Percentiles rank a stretch among this genome's conserved stretches.
phyloP scores from a whole-genome alignment of 73 alveolate species.

The Tetrahymena malaccensis region DNA sequence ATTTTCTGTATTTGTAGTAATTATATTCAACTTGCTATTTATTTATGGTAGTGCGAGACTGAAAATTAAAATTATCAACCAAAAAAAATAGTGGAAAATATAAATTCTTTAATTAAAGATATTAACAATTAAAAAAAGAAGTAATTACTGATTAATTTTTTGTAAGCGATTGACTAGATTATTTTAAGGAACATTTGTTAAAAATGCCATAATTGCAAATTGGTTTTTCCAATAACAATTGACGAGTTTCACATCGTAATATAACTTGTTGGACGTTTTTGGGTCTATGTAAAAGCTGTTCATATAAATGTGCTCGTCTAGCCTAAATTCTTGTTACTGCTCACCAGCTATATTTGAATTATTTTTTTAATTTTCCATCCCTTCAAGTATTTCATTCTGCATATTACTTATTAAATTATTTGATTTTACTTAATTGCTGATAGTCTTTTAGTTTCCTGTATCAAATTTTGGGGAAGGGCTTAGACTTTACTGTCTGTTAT shows the following conservation, averaged over 20 bases:
- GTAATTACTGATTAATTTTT: not conserved
- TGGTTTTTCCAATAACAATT: not conserved
- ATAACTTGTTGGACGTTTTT: not conserved
- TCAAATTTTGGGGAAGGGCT: not conserved
- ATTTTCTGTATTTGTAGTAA: too few species aligned
- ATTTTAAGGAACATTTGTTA: not conserved
- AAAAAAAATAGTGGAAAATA: not conserved
- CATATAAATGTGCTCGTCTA: not conserved
- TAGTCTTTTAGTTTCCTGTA: not conserved
- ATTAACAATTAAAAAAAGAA: not conserved
- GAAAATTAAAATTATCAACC: not conserved
- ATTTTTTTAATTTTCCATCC: not conserved
- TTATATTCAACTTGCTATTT: not conserved
- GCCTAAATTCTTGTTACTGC: not conserved
- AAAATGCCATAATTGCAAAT: not conserved
- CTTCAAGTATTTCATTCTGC: not conserved
- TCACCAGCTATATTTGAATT: not conserved
- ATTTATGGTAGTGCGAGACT: not conserved
- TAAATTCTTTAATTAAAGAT: not conserved
- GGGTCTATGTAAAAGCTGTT: not conserved
- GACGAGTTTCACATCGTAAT: not conserved
- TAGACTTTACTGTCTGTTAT: not conserved
- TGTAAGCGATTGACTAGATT: not conserved
- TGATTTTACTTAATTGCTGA: not conserved
- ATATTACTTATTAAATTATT: not conserved